These are phyloP conservation scores for Dactylellina drechsleri DNA, from an alignment of 2,329 filamentous ascomycete species.

Conservation along the genomic window DNA sequence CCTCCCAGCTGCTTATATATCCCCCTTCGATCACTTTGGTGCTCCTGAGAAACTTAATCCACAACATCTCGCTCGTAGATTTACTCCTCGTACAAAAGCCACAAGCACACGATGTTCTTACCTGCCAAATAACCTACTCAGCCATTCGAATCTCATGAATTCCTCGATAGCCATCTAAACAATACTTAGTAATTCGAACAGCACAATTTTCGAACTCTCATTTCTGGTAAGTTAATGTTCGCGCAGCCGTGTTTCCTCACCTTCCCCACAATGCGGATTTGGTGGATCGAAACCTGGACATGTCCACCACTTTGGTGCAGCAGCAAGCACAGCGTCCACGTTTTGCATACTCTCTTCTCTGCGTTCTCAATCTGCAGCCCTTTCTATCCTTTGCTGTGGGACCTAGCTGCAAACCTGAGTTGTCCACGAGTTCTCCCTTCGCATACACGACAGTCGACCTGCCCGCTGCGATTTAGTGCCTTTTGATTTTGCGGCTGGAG, in stretches of 20 bases:
- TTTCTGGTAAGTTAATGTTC: neutral
- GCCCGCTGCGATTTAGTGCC: constrained; percentile 23
- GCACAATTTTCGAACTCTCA: neutral
- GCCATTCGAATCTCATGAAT: too few species aligned
- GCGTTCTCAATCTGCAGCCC: constrained; percentile 9
- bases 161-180: neutral
- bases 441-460: constrained; percentile 25
- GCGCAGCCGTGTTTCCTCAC: too few species aligned
- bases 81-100: constrained; percentile 15
- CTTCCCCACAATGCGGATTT: too few species aligned
- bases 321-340: constrained; percentile 26
- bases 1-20: constrained; percentile 22
- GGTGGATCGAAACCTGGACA: neutral
- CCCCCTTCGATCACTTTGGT: constrained; percentile 25
- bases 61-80: constrained; percentile 21
- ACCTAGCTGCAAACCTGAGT: constrained; percentile 23
- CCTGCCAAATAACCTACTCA: neutral
- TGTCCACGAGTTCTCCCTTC: constrained; percentile 19
- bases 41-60: constrained; percentile 24
- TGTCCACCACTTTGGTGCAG: neutral
- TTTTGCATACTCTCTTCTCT: constrained; percentile 30
- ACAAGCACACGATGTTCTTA: constrained; percentile 5
- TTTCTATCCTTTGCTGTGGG: constrained; percentile 12
- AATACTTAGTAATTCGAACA: neutral
- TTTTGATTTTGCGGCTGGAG: constrained; percentile 20